phyloP scores from a whole-genome alignment of 2,329 filamentous ascomycete genomes.

The Rhynchosporium graminicola region DNA sequence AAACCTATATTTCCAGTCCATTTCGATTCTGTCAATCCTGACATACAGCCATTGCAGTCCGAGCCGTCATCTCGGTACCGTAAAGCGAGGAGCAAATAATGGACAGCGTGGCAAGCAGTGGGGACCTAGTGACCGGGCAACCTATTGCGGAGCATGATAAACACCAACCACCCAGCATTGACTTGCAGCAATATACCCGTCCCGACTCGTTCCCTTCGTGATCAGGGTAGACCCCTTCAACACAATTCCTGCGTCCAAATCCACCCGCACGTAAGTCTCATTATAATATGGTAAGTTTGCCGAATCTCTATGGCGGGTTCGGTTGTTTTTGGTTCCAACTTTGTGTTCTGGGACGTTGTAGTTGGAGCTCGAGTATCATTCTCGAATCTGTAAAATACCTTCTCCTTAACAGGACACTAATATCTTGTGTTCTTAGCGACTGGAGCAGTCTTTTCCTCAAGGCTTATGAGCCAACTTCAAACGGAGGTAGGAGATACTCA shows the following conservation, averaged over 20 bases:
- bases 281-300: conserved; percentile 21
- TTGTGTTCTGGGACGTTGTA: neutral
- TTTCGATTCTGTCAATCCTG: neutral
- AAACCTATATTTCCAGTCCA: neutral
- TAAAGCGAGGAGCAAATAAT: too few species aligned
- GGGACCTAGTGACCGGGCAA: neutral
- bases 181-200: too few species aligned
- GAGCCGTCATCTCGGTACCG: neutral
- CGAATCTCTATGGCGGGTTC: too few species aligned
- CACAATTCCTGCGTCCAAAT: conserved; percentile 15
- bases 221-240: conserved; percentile 23
- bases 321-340: too few species aligned
- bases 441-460: conserved; percentile 17
- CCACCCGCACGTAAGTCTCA: conserved; percentile 14
- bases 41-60: neutral
- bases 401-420: conserved; percentile 7
- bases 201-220: neutral
- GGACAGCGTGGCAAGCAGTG: neutral
- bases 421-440: conserved; percentile 11
- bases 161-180: neutral
- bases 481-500: neutral
- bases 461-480: conserved; percentile 25
- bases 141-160: neutral
- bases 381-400: neutral
- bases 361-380: neutral